phyloP scores from a whole-genome alignment of 257 asterid genomes.

The Solanum tarapatanum region DNA sequence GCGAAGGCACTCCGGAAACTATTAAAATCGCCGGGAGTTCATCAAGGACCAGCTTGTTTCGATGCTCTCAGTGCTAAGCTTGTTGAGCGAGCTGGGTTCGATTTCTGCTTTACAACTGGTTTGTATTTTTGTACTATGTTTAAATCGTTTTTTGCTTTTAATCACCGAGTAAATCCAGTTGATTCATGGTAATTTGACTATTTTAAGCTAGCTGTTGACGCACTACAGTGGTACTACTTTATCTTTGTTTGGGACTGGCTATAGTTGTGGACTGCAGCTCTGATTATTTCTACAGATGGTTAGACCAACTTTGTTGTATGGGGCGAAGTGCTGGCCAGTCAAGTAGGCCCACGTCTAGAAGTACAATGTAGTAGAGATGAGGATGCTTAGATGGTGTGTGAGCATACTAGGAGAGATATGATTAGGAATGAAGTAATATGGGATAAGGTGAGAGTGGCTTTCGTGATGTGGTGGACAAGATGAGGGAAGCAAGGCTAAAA shows the following conservation, averaged over 20 bases:
- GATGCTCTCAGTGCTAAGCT: slow-evolving; percentile 91
- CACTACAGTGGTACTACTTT: neutral
- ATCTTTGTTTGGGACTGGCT: neutral
- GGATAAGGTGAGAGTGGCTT: neutral
- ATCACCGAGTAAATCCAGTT: neutral
- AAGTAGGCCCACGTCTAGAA: neutral
- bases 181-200: neutral
- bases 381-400: neutral
- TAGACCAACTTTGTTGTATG: neutral
- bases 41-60: slow-evolving; percentile 93
- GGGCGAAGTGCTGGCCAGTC: neutral
- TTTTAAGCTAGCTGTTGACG: neutral
- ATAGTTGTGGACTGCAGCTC: neutral
- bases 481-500: neutral
- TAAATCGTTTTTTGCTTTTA: neutral
- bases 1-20: slow-evolving; percentile 49
- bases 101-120: slow-evolving; percentile 89
- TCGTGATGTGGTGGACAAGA: neutral
- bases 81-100: slow-evolving; percentile 77
- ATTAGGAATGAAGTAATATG: neutral
- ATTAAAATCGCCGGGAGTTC: slow-evolving; percentile 57
- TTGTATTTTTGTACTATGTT: neutral
- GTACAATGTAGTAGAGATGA: neutral
- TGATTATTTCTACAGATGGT: neutral
- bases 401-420: neutral